Evolutionary conservation across 202 grass and related monocot species (phyloP), one percentile per base, ranked within the genome.

Genomic region (Panicum hallii): DNA sequence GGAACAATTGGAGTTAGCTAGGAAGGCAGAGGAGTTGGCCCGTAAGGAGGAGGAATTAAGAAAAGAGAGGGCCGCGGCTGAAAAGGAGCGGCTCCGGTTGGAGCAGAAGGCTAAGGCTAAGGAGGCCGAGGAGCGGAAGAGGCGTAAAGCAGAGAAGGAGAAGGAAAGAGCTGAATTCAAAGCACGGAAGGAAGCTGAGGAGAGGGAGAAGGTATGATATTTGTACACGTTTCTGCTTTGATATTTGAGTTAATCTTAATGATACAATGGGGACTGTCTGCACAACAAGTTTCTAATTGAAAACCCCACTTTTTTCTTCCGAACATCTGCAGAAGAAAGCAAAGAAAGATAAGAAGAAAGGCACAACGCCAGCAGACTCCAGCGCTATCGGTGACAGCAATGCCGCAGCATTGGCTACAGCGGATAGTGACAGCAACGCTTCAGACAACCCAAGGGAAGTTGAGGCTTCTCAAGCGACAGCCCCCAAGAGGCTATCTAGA

Each of bases 91-190:
- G 53, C 75, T 86, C 20, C 76, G 90, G 41, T 56, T 88, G 90
- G 97, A 99, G 72, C 93, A 99, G 36, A 99, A 87, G 74, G 87
- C 82, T 28, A 97, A 97, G 90, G 97, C 97, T 82, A 99, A 94
- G 77, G 91, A 96, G 54, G 97, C 97, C 50, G 97, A 91, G 64
- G 97, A 97, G 87, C 89, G 93, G 78, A 99, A 99, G 88, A 99
- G 73, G 54, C 62, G 73, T 72, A 92, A 96, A 85, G 79, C 82
- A 30, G 91, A 97, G 52, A 99, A 90, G 77, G 90, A 89, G 20
- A 87, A 85, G 68, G 91, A 85, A 74, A 80, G 97, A 85, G 93
- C 91, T 3, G 91, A 93, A 77, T 85, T 79, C 79, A 93, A 86
- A 79, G 91, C 90, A 73, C 84, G 53, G 60, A 99, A 90, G 68